These are phyloP conservation scores for Sporothrix euskadiensis DNA, from an alignment of 2,329 filamentous ascomycete genomes.

Conservation along the genomic window DNA sequence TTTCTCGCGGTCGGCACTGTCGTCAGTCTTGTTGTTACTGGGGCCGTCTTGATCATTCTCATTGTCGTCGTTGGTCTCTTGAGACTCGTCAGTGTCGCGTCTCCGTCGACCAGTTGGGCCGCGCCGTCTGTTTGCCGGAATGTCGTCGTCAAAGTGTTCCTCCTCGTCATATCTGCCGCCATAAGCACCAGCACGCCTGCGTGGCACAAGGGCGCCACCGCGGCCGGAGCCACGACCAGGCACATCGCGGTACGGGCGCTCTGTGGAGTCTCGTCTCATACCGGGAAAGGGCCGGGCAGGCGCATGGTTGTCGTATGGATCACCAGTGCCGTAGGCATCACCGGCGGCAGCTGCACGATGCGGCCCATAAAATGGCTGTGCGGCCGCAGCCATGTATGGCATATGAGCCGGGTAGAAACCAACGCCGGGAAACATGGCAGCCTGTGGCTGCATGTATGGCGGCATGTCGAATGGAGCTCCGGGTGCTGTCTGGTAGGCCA, in stretches of 20 bases:
- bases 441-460: conserved; percentile 16
- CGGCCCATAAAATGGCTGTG: conserved; percentile 8
- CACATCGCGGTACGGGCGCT: background rate
- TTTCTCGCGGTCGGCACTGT: background rate
- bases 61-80: conserved; percentile 3
- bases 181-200: conserved; percentile 6
- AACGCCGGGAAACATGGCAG: conserved; percentile 21
- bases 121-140: background rate
- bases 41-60: background rate
- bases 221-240: background rate
- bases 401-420: conserved; percentile 25
- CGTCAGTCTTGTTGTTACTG: background rate
- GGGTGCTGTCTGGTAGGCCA: background rate
- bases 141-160: background rate
- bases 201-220: background rate
- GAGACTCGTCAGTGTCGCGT: background rate
- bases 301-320: background rate
- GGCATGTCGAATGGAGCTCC: conserved; percentile 21
- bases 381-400: conserved; percentile 3
- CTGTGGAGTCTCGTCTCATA: background rate
- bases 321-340: conserved; percentile 5
- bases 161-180: conserved; percentile 9
- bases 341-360: background rate
- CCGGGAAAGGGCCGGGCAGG: background rate
- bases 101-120: background rate